These are phyloP conservation scores for Saitozyma sp. DNA, from an alignment of 768 basidiomycete genomes.

Conservation along the genomic window DNA sequence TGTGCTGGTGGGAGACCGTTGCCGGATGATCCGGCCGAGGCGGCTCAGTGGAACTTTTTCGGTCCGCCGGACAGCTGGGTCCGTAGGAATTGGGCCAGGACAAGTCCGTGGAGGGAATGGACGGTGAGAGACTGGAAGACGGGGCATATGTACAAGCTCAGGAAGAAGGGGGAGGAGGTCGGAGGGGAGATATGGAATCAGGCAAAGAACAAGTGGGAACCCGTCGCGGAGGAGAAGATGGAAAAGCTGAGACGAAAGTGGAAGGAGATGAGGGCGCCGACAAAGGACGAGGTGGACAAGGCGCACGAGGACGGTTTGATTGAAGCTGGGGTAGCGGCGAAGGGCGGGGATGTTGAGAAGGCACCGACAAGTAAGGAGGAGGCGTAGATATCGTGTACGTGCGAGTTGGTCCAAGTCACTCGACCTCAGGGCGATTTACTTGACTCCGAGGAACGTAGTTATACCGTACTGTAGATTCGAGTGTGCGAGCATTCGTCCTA, in stretches of 20 bases:
- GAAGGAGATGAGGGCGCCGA: neutral
- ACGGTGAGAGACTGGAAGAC: neutral
- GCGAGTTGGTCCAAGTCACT: neutral
- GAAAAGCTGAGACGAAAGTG: neutral
- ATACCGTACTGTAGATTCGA: neutral
- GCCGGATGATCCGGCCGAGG: neutral
- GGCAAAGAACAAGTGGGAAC: too few species aligned
- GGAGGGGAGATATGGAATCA: too few species aligned
- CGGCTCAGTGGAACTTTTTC: neutral
- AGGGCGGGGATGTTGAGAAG: neutral
- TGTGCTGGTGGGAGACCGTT: neutral
- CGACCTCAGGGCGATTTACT: neutral
- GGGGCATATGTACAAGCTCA: neutral
- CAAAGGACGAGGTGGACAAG: constrained; percentile 1
- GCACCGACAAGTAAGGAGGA: neutral
- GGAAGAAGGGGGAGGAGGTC: neutral
- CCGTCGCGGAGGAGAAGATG: neutral
- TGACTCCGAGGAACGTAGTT: neutral
- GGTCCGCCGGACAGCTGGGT: neutral
- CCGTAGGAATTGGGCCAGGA: neutral
- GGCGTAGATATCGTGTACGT: neutral
- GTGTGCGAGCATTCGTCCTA: neutral
- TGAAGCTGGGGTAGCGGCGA: too few species aligned
- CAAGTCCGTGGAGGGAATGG: neutral
- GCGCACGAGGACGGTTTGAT: neutral